phyloP scores from a whole-genome alignment of 768 basidiomycete genomes.

The Boletellus sp. region DNA sequence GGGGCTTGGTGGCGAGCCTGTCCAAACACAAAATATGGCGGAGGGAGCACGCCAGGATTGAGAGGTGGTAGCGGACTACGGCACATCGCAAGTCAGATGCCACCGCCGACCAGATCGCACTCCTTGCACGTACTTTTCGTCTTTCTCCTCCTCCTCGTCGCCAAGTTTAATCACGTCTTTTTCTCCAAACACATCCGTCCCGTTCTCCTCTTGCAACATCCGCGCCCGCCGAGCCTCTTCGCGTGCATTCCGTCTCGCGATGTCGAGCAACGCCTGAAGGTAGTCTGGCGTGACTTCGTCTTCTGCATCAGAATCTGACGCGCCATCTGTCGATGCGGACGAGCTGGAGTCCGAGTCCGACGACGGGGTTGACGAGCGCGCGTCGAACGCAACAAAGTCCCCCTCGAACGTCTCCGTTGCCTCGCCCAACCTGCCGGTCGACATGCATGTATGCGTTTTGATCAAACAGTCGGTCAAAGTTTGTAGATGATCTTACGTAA shows the following conservation, averaged over 20 bases:
- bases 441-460: slow-evolving; percentile 1
- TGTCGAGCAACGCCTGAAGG: slow-evolving; percentile 59
- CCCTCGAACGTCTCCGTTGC: neutral
- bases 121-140: slow-evolving; percentile 32
- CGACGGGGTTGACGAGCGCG: neutral
- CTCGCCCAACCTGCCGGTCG: slow-evolving; percentile 2
- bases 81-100: neutral
- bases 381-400: slow-evolving; percentile 1
- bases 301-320: slow-evolving; percentile 35
- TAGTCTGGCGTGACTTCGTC: slow-evolving; percentile 55
- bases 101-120: neutral
- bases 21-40: slow-evolving; percentile 59
- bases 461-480: too few relatives aligned
- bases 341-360: slow-evolving; percentile 31
- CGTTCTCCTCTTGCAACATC: slow-evolving; percentile 24
- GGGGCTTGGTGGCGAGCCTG: slow-evolving; percentile 41
- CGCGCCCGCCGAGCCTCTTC: slow-evolving; percentile 27
- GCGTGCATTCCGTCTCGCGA: slow-evolving; percentile 51
- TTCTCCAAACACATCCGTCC: slow-evolving; percentile 38
- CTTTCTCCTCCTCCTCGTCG: slow-evolving; percentile 30
- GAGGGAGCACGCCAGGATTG: slow-evolving; percentile 63
- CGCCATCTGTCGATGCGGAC: slow-evolving; percentile 29
- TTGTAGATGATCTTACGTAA: slow-evolving; percentile 17
- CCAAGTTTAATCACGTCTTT: slow-evolving; percentile 52
- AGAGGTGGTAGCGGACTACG: slow-evolving; percentile 58